Conservation (phyloP, 1,284 basidiomycete species). For the Tranzscheliella williamsii region DNA sequence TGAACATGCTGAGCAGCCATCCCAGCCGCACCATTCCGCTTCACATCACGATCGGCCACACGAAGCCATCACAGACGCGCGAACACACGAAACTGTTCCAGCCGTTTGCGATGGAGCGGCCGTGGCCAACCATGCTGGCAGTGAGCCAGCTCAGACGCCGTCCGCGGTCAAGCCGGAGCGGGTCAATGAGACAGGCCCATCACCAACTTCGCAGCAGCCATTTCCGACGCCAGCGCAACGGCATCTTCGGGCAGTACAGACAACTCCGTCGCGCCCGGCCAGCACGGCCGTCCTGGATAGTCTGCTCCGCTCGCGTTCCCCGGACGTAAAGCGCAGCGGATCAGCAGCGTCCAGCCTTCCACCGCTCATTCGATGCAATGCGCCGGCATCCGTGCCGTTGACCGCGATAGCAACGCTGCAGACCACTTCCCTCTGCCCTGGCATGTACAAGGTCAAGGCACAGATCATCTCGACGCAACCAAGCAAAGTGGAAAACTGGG, state of each 20-base stretch:
- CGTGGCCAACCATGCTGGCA: too few relatives aligned
- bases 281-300: not conserved
- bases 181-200: slow-evolving; percentile 3
- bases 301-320: not conserved
- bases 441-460: slow-evolving; percentile 27
- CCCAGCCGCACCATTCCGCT: not conserved
- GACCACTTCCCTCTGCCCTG: slow-evolving; percentile 24
- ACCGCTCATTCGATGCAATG: slow-evolving; percentile 25
- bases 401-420: slow-evolving; percentile 17
- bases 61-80: not conserved
- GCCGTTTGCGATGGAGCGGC: too few relatives aligned
- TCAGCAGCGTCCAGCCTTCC: not conserved
- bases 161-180: not conserved
- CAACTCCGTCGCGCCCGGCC: slow-evolving; percentile 3
- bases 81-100: not conserved
- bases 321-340: too few relatives aligned
- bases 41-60: not conserved
- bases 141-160: not conserved
- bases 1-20: slow-evolving; percentile 1
- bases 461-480: slow-evolving; percentile 27
- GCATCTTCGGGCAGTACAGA: slow-evolving; percentile 7
- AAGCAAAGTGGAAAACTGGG: slow-evolving; percentile 25
- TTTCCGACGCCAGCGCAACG: slow-evolving; percentile 34
- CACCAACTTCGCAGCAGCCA: slow-evolving; percentile 5
- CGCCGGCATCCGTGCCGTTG: slow-evolving; percentile 14